These are phyloP conservation scores for Cercospora janseana DNA, from an alignment of 2,329 filamentous ascomycete genomes.

Conservation along the genomic window DNA sequence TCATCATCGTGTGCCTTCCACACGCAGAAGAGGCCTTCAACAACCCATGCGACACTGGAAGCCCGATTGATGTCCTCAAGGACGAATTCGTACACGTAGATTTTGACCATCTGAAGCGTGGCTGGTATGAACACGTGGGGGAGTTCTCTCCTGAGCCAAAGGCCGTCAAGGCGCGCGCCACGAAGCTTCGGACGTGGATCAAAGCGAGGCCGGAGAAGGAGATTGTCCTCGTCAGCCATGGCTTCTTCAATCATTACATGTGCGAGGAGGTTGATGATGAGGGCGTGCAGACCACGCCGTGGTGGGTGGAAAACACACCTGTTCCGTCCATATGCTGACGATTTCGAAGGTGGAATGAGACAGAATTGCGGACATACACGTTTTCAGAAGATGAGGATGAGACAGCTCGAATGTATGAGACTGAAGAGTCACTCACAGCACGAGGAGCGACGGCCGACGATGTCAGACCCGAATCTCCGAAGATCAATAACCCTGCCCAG, in stretches of 20 bases:
- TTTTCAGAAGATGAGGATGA: conserved; percentile 32
- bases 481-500: conserved; percentile 13
- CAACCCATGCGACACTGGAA: conserved; percentile 32
- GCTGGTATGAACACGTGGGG: conserved; percentile 33
- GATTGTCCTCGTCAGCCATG: conserved; percentile 34
- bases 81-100: conserved; percentile 31
- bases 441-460: conserved; percentile 17
- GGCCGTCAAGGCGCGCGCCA: conserved; percentile 29
- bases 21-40: conserved; percentile 33
- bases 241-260: conserved; percentile 35
- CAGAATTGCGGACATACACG: conserved; percentile 32
- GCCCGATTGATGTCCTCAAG: conserved; percentile 21
- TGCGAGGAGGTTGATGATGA: conserved; percentile 33
- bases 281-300: conserved; percentile 34
- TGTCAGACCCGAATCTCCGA: background rate
- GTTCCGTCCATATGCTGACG: background rate
- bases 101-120: conserved; percentile 29
- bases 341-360: conserved; percentile 28
- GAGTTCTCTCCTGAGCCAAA: conserved; percentile 30
- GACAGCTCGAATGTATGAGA: conserved; percentile 32
- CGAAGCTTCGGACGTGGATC: conserved; percentile 31
- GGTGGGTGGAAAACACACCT: conserved; percentile 24
- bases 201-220: conserved; percentile 31
- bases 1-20: conserved; percentile 31
- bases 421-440: conserved; percentile 24